Conservation (phyloP, 257 asterid genomes). For the Capsicum rhomboideum region DNA sequence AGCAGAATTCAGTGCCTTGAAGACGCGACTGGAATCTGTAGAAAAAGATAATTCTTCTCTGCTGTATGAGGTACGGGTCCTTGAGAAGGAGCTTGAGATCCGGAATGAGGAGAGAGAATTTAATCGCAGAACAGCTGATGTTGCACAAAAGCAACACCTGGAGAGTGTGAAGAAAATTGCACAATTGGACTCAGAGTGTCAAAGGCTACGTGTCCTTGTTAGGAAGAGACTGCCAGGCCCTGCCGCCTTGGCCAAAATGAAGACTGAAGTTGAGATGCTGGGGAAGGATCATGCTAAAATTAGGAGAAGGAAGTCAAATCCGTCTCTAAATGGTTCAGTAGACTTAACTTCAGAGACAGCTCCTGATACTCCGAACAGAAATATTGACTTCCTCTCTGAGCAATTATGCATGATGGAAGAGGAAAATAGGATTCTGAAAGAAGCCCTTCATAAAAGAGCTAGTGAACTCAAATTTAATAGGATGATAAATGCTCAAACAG, state of each 20-base stretch:
- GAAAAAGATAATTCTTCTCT: slow-evolving; percentile 71
- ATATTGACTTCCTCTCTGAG: slow-evolving; percentile 34
- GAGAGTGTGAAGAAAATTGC: slow-evolving; percentile 54
- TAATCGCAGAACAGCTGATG: slow-evolving; percentile 54
- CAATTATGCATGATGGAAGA: slow-evolving; percentile 47
- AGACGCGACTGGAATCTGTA: slow-evolving; percentile 43
- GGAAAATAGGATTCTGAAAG: slow-evolving; percentile 48
- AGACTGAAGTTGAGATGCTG: slow-evolving; percentile 49
- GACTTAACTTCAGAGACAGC: slow-evolving; percentile 26
- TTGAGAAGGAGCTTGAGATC: slow-evolving; percentile 75
- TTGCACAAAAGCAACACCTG: slow-evolving; percentile 45
- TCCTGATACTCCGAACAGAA: slow-evolving; percentile 27
- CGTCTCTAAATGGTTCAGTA: slow-evolving; percentile 19
- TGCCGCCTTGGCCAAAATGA: slow-evolving; percentile 61
- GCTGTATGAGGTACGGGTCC: slow-evolving; percentile 58
- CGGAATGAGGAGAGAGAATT: slow-evolving; percentile 83
- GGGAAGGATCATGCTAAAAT: slow-evolving; percentile 37
- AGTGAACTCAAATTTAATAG: slow-evolving; percentile 21
- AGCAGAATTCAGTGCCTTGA: slow-evolving; percentile 37
- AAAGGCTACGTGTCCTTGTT: slow-evolving; percentile 60
- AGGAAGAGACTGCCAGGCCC: slow-evolving; percentile 73
- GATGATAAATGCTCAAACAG: slow-evolving; percentile 6
- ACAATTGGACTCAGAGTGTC: slow-evolving; percentile 69
- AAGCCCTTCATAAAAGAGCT: slow-evolving; percentile 29
- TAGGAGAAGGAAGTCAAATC: slow-evolving; percentile 41